These are phyloP conservation scores for Boletus eberwhitei DNA, from an alignment of 768 basidiomycete genomes.

Conservation along the genomic window DNA sequence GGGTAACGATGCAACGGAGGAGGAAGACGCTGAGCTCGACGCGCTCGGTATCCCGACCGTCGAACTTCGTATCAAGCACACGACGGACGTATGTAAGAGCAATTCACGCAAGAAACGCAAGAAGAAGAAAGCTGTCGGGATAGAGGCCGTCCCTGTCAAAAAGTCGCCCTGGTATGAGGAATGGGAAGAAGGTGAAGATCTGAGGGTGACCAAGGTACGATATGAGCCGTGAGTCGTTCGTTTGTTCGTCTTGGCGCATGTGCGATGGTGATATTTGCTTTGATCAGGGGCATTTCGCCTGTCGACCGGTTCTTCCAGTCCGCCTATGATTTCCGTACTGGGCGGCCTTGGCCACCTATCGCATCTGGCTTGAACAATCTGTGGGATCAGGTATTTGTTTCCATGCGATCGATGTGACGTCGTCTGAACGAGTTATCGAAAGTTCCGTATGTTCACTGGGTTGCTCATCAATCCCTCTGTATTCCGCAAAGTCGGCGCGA, in stretches of 20 bases:
- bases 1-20: slow-evolving; percentile 30
- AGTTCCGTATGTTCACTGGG: slow-evolving; percentile 65
- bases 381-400: slow-evolving; percentile 60
- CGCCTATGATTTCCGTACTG: slow-evolving; percentile 51
- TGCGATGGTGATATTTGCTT: background rate
- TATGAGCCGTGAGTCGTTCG: slow-evolving; percentile 48
- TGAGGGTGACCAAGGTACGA: slow-evolving; percentile 37
- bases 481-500: slow-evolving; percentile 30
- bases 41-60: slow-evolving; percentile 66
- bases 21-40: slow-evolving; percentile 59
- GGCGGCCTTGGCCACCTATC: slow-evolving; percentile 38
- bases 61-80: slow-evolving; percentile 48
- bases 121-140: slow-evolving; percentile 29
- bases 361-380: slow-evolving; percentile 36
- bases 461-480: slow-evolving; percentile 47
- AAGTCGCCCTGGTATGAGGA: slow-evolving; percentile 59
- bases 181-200: slow-evolving; percentile 64
- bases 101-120: slow-evolving; percentile 52
- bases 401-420: background rate
- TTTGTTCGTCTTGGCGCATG: background rate
- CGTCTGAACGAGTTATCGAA: slow-evolving; percentile 5
- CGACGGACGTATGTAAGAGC: slow-evolving; percentile 54
- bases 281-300: slow-evolving; percentile 39
- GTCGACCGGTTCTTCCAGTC: slow-evolving; percentile 59
- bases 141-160: slow-evolving; percentile 18